These are phyloP conservation scores for Hypomyces rosellus DNA, from an alignment of 2,329 filamentous ascomycete species.

Conservation along the genomic window DNA sequence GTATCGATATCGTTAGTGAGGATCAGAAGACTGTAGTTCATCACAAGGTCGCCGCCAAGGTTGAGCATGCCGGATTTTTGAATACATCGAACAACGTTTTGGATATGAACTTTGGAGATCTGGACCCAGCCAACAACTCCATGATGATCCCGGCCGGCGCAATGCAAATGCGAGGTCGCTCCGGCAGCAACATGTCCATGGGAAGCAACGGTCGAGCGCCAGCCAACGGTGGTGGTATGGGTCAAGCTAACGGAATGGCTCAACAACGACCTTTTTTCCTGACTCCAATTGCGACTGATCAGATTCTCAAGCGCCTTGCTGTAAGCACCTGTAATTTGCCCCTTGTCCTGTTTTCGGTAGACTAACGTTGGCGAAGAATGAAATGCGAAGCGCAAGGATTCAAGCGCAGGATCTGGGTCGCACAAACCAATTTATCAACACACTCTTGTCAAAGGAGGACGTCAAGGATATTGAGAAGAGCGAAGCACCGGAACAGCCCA, in stretches of 20 bases:
- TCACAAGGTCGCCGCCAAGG: slow-evolving; percentile 94
- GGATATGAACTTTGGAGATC: slow-evolving; percentile 86
- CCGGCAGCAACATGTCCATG: slow-evolving; percentile 60
- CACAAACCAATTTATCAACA: slow-evolving; percentile 73
- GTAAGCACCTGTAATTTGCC: slow-evolving; percentile 20
- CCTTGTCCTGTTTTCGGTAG: neutral
- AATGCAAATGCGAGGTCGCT: slow-evolving; percentile 64
- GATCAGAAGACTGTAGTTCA: slow-evolving; percentile 98
- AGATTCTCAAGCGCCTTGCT: slow-evolving; percentile 67
- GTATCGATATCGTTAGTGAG: slow-evolving; percentile 97
- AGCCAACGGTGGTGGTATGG: slow-evolving; percentile 38
- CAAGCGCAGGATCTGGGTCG: slow-evolving; percentile 81
- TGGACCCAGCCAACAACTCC: slow-evolving; percentile 72
- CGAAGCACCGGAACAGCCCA: slow-evolving; percentile 41
- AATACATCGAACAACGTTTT: slow-evolving; percentile 68
- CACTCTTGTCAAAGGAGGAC: slow-evolving; percentile 66
- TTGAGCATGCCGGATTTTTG: slow-evolving; percentile 88
- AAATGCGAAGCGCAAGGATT: slow-evolving; percentile 83
- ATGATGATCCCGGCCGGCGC: slow-evolving; percentile 66
- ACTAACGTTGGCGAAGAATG: slow-evolving; percentile 51
- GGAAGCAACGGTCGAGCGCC: slow-evolving; percentile 56
- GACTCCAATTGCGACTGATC: slow-evolving; percentile 85
- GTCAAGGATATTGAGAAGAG: slow-evolving; percentile 52
- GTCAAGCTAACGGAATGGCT: slow-evolving; percentile 52
- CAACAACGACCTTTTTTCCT: slow-evolving; percentile 81